Conservation (phyloP, 176 grass and related monocot species). For the Triticum monococcum region DNA sequence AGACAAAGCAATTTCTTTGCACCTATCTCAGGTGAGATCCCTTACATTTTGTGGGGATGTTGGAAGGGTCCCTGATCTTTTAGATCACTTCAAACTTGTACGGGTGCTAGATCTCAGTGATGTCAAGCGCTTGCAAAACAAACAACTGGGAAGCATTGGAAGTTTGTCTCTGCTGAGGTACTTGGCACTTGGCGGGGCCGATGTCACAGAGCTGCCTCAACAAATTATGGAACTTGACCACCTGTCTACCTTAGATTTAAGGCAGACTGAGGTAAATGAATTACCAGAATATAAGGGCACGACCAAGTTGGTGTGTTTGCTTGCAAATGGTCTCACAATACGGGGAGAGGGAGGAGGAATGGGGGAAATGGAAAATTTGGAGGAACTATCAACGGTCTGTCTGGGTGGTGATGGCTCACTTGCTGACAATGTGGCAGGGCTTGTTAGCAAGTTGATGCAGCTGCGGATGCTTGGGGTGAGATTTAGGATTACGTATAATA, state of each 20-base stretch:
- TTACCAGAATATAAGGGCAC: neutral
- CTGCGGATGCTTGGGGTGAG: slow-evolving; percentile 26
- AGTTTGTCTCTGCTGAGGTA: slow-evolving; percentile 22
- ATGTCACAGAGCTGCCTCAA: slow-evolving; percentile 27
- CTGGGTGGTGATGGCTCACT: neutral
- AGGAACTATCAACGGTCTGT: slow-evolving; percentile 28
- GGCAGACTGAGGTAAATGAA: neutral
- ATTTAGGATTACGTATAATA: neutral
- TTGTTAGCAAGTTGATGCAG: neutral
- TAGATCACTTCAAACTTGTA: neutral
- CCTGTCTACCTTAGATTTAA: slow-evolving; percentile 30
- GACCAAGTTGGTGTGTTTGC: slow-evolving; percentile 1
- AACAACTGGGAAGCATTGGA: slow-evolving; percentile 7
- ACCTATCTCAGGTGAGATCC: slow-evolving; percentile 14
- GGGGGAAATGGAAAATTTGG: neutral
- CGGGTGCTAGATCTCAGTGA: slow-evolving; percentile 36
- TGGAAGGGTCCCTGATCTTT: slow-evolving; percentile 7
- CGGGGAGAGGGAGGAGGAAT: neutral
- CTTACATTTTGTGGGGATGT: slow-evolving; percentile 10
- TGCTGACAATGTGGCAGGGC: neutral
- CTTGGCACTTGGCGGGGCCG: slow-evolving; percentile 15
- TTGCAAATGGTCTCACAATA: neutral
- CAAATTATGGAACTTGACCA: slow-evolving; percentile 11
- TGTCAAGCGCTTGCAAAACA: neutral
- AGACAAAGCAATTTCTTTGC: neutral